phyloP scores from a whole-genome alignment of 345 rosid genomes.

The Eucalyptus erythrocorys region DNA sequence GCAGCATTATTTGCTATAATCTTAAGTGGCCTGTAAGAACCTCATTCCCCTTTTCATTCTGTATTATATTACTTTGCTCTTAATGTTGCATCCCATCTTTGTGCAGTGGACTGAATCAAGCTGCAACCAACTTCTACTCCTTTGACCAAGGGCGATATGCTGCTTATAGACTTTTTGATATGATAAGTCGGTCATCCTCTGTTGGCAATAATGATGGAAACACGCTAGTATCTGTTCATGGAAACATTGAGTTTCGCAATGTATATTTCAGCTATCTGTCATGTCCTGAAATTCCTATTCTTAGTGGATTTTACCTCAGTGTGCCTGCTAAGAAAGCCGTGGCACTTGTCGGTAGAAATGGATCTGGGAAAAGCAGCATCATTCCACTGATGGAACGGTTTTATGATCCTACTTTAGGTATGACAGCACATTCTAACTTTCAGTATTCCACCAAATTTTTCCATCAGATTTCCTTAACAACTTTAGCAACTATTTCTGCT shows the following conservation, averaged over 20 bases:
- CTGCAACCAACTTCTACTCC: conserved; percentile 97
- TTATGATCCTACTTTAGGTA: conserved; percentile 99
- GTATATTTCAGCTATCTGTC: conserved; percentile 98
- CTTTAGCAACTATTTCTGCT: neutral
- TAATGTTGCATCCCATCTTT: neutral
- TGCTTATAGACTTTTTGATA: conserved; percentile 94
- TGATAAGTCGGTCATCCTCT: conserved; percentile 93
- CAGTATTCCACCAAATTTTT: neutral
- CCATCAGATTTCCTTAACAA: neutral
- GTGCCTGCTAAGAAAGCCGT: conserved; percentile 95
- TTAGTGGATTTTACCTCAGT: conserved; percentile 97
- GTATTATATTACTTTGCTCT: neutral
- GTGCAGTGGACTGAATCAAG: conserved; percentile 91
- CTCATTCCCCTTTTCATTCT: neutral
- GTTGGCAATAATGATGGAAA: conserved; percentile 66
- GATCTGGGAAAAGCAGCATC: conserved; percentile 98
- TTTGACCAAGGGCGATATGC: conserved; percentile 99
- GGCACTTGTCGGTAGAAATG: conserved; percentile 99
- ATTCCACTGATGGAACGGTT: conserved; percentile 98
- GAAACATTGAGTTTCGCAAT: conserved; percentile 96
- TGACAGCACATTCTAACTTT: neutral
- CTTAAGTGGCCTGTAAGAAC: conserved; percentile 97
- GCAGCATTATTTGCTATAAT: conserved; percentile 88
- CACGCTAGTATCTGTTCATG: conserved; percentile 44
- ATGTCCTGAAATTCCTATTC: conserved; percentile 94